Conservation (phyloP, 345 rosid genomes). For the Dipteronia sinensis region DNA sequence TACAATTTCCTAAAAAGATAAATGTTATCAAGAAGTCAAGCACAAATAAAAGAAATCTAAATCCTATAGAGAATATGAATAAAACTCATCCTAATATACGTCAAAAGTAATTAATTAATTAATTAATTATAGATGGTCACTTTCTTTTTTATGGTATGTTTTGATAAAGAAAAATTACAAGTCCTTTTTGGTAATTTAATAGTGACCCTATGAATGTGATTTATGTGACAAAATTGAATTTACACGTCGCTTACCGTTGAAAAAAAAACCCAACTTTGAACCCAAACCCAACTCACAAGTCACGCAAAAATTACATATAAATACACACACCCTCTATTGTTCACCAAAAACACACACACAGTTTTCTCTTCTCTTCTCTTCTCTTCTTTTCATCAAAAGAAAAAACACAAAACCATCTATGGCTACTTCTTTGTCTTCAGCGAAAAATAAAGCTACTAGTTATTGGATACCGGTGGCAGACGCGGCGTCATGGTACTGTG, state of each 20-base stretch:
- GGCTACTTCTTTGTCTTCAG: constrained; percentile 11
- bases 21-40: background rate
- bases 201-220: background rate
- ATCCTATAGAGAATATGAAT: background rate
- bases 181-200: constrained; percentile 1
- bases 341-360: background rate
- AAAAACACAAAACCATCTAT: background rate
- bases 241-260: constrained; percentile 25
- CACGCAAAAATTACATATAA: background rate
- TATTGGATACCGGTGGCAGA: constrained; percentile 35
- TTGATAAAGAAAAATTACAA: background rate
- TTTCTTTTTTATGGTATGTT: background rate
- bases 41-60: background rate
- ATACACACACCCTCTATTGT: background rate
- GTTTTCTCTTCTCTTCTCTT: background rate
- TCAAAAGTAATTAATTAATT: no score
- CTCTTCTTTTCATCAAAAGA: background rate
- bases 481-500: constrained; percentile 68
- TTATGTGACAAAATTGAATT: background rate
- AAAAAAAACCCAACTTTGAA: constrained; percentile 18
- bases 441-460: background rate
- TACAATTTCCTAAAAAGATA: background rate
- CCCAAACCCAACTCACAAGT: constrained; percentile 18
- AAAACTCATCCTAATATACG: background rate
- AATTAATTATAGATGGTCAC: background rate